These are phyloP conservation scores for Microbotryomycetes sp. DNA, from an alignment of 1,284 basidiomycete species.

Conservation along the genomic window DNA sequence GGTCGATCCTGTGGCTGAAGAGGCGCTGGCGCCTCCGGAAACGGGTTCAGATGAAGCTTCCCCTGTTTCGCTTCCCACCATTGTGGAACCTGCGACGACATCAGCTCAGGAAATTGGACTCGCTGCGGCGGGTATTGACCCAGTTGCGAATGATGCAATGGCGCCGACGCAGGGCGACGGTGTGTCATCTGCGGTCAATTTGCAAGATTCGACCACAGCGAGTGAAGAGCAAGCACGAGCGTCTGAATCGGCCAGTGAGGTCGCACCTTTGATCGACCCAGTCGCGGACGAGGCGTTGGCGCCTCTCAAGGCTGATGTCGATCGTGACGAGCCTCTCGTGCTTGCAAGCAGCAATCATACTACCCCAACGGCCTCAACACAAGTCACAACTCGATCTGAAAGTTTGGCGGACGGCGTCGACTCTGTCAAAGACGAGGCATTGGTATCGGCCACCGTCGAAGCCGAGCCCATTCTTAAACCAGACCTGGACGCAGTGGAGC, in stretches of 20 bases:
- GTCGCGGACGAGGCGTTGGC: background rate
- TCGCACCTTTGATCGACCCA: background rate
- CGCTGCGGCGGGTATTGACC: background rate
- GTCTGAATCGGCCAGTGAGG: background rate
- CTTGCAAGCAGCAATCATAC: too few species aligned
- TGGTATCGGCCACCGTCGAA: background rate
- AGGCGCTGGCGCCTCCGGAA: too few species aligned
- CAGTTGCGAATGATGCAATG: background rate
- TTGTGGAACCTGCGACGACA: too few species aligned
- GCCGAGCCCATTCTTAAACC: background rate
- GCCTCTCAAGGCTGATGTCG: background rate
- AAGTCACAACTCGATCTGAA: too few species aligned
- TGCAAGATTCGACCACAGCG: background rate
- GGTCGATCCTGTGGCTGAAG: too few species aligned
- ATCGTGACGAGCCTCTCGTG: too few species aligned
- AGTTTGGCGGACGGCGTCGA: background rate
- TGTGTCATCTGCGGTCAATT: background rate
- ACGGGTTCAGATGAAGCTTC: too few species aligned
- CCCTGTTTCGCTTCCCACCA: too few species aligned
- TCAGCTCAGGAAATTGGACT: too few species aligned
- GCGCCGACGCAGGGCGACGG: background rate
- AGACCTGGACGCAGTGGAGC: background rate
- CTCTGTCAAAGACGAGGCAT: background rate
- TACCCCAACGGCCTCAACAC: too few species aligned
- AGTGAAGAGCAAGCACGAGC: background rate